These are phyloP conservation scores for Pleurotus eryngii DNA, from an alignment of 768 basidiomycete genomes.

Conservation along the genomic window DNA sequence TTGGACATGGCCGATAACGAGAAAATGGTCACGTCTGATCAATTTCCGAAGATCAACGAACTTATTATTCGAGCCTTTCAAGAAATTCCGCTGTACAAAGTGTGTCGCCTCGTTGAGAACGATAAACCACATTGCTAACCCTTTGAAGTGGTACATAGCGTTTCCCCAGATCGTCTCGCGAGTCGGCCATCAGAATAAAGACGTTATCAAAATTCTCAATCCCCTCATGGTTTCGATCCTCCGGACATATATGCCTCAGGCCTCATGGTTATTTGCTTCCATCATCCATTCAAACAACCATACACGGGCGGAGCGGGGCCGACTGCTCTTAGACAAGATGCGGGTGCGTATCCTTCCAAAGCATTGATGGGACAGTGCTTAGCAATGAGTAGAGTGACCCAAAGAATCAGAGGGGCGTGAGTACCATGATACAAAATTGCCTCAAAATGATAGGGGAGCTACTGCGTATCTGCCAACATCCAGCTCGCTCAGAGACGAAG, in stretches of 20 bases:
- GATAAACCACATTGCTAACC: conserved; percentile 1
- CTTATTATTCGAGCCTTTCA: conserved; percentile 52
- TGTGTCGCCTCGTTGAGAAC: conserved; percentile 18
- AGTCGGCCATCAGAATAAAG: conserved; percentile 68
- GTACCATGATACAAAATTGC: conserved; percentile 54
- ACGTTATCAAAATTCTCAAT: conserved; percentile 58
- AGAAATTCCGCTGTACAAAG: conserved; percentile 78
- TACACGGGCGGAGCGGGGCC: conserved; percentile 59
- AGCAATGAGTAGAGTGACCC: conserved; percentile 39
- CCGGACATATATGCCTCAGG: conserved; percentile 83
- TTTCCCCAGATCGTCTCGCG: conserved; percentile 97
- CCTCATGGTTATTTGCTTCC: conserved; percentile 88
- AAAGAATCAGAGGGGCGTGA: conserved; percentile 30
- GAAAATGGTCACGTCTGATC: conserved; percentile 24
- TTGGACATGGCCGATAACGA: conserved; percentile 78
- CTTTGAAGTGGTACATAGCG: conserved; percentile 83
- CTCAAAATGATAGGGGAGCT: conserved; percentile 67
- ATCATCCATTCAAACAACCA: conserved; percentile 80
- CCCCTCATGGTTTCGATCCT: conserved; percentile 72
- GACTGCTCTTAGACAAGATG: conserved; percentile 51
- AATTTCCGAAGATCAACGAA: conserved; percentile 55
- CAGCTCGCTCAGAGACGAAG: conserved; percentile 35
- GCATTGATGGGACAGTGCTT: not conserved
- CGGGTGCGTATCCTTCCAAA: conserved; percentile 37
- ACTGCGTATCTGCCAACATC: conserved; percentile 60